Conservation (phyloP, 495 filamentous ascomycete genomes). For the Hypoxylon subgilvum region DNA sequence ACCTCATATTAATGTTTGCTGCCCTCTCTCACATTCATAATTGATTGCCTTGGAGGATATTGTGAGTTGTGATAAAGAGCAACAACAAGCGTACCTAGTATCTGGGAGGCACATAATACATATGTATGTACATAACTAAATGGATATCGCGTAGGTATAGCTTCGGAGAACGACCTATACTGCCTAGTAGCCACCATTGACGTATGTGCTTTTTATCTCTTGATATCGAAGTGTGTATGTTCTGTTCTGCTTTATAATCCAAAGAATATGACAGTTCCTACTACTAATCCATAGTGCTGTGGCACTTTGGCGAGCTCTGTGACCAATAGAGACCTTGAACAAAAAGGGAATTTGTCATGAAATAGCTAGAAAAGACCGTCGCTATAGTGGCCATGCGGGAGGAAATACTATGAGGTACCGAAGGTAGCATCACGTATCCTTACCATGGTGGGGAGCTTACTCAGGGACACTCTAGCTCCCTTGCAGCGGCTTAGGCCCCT, state of each 20-base stretch:
- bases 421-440: neutral
- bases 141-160: too few species aligned
- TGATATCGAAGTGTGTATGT: too few species aligned
- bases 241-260: slow-evolving; percentile 9
- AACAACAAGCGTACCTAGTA: too few species aligned
- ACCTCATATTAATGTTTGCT: too few species aligned
- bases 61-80: too few species aligned
- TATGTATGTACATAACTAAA: too few species aligned
- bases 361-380: slow-evolving; percentile 1
- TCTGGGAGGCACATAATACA: too few species aligned
- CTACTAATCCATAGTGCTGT: too few species aligned
- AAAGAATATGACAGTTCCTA: neutral
- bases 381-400: neutral
- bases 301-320: too few species aligned
- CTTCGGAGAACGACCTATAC: neutral
- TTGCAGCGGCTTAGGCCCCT: slow-evolving; percentile 10
- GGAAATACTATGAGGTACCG: neutral
- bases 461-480: slow-evolving; percentile 8
- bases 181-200: slow-evolving; percentile 5
- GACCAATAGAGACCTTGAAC: slow-evolving; percentile 12
- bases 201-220: slow-evolving; percentile 1
- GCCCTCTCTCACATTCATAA: too few species aligned
- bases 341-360: slow-evolving; percentile 7
- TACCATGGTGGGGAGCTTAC: slow-evolving; percentile 30
- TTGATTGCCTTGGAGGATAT: too few species aligned